A percentile compares a stretch with the other conserved stretches of the same genome.
Evolutionary conservation across 2,329 filamentous ascomycete genomes (phyloP).

Genomic region (Diplodia mutila): DNA sequence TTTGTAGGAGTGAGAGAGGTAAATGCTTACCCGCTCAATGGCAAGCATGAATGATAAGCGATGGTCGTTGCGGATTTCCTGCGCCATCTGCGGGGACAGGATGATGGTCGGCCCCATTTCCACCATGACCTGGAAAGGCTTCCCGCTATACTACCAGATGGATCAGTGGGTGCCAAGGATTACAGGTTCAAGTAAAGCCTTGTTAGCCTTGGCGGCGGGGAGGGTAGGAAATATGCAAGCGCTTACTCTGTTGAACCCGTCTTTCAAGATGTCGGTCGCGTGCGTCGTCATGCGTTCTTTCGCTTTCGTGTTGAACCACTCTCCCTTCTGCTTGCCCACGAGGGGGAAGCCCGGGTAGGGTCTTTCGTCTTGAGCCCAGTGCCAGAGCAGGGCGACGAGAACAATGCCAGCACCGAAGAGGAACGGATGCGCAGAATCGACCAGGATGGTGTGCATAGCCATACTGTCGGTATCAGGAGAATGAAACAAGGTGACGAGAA

Average conservation of each 20-base stretch:
- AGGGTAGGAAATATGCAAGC: background rate
- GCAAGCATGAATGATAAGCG: slow-evolving; percentile 1
- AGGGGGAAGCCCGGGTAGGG: slow-evolving; percentile 4
- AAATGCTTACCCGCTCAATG: slow-evolving; percentile 9
- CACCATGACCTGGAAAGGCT: background rate
- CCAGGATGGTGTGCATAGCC: background rate
- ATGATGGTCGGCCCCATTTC: background rate
- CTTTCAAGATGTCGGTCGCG: background rate
- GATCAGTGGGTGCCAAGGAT: background rate
- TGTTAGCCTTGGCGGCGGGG: background rate
- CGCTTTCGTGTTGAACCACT: slow-evolving; percentile 6
- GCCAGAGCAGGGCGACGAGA: background rate
- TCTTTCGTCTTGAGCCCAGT: background rate
- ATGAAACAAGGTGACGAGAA: too few relatives aligned
- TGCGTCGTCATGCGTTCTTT: background rate
- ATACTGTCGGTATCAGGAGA: background rate
- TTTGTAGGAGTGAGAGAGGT: background rate
- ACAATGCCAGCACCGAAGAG: background rate
- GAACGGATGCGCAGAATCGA: background rate
- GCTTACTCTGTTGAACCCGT: slow-evolving; percentile 1
- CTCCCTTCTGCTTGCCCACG: background rate
- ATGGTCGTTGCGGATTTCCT: slow-evolving; percentile 17
- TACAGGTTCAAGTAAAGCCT: background rate
- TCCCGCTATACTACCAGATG: background rate
- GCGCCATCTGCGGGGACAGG: background rate